A percentile compares a stretch with the other conserved stretches of the same genome.
phyloP scores from a whole-genome alignment of 73 alveolate species.

The Paramecium sonneborni region DNA sequence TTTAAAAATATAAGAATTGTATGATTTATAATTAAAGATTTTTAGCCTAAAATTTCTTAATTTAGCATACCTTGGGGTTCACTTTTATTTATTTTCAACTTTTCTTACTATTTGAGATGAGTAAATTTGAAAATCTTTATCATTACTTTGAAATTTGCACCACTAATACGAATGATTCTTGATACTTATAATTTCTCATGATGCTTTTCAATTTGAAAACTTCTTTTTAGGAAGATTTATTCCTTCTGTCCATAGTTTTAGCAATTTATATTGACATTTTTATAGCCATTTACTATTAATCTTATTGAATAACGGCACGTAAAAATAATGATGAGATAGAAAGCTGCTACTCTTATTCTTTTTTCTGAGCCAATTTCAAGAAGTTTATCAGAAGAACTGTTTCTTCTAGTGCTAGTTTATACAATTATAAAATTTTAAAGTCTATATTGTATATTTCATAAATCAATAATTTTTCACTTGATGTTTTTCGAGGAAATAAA shows the following conservation, averaged over 20 bases:
- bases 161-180: background rate
- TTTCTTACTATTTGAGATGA: background rate
- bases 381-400: conserved; percentile 69
- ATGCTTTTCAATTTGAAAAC: background rate
- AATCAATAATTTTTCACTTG: background rate
- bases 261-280: background rate
- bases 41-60: no score
- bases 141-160: background rate
- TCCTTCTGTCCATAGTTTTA: background rate
- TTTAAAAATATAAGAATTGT: no score
- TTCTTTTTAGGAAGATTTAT: no score
- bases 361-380: conserved; percentile 69
- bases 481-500: background rate
- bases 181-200: background rate
- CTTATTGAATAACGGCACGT: background rate
- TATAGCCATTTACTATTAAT: background rate
- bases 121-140: background rate
- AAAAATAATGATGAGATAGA: conserved; percentile 78
- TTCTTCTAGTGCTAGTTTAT: background rate
- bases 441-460: background rate
- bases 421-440: background rate
- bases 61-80: background rate
- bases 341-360: conserved; percentile 69
- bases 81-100: background rate
- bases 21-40: no score